Base-by-base conservation (phyloP, 805 yeast genomes). In the Torulaspora indica region DNA sequence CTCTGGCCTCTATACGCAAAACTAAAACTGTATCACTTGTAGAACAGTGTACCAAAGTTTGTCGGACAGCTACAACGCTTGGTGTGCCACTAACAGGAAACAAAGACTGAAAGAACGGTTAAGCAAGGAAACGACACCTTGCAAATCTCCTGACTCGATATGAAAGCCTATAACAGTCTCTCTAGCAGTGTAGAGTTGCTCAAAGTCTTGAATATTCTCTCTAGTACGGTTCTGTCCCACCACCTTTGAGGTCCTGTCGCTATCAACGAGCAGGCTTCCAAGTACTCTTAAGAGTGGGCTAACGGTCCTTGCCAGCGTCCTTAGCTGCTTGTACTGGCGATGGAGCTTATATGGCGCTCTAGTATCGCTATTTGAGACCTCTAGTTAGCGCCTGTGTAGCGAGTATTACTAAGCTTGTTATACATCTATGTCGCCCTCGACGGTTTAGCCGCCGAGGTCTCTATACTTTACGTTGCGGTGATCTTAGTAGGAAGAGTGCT, bases 71-170 rank as follows among this genome's bases (percentile, higher is more conserved):
- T 29, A 38, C 31, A 13, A 15, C 36, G 36, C 42, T 24, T 32
- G 36, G 25, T 31, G 35, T 31, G 29, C 42, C 42, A 38, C 42
- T 38, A 38, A 38, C 35, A 31, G 33, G 42, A 14, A 38, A 31
- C 34, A 38, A 31, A 22, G 29, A 31, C 28, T 18, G 28, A 34
- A 20, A 38, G 13, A 28, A 31, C 42, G 23, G n/a, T n/a, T 23
- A n/a, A 25, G 18, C 22, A 32, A 32, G 18, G 24, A 32, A 17
- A 17, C 12, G 8, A n/a, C 15, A 15, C 32, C 32, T 29, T 14
- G 15, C 32, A 29, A 29, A 29, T 29, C 32, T 12, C 17, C 15
- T 20, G 22, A 20, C 22, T 20, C 22, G 22, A 20, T 20, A 20
- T 5, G 5, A 5, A 20, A 20, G 5, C 22, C 22, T 20, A 25